These are phyloP conservation scores for Lasiodiplodia sp. DNA, from an alignment of 2,329 filamentous ascomycete genomes.

Conservation along the genomic window DNA sequence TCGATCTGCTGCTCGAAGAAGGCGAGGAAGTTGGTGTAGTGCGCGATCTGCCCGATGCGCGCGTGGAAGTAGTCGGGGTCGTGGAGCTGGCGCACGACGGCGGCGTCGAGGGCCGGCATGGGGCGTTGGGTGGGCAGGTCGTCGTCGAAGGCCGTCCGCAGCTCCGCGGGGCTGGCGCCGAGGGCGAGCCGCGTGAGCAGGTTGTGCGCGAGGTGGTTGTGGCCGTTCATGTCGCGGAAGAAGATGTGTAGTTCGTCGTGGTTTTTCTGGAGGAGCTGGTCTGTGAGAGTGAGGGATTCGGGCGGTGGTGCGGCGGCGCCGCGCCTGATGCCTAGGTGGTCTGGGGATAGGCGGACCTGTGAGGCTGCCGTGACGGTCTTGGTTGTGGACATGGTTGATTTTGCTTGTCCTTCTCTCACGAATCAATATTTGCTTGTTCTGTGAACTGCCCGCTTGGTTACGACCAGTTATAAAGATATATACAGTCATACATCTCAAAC, in stretches of 20 bases:
- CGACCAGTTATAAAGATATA: too few relatives aligned
- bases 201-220: slow-evolving; percentile 84
- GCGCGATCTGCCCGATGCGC: slow-evolving; percentile 68
- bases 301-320: too few relatives aligned
- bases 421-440: too few relatives aligned
- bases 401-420: too few relatives aligned
- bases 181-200: slow-evolving; percentile 79
- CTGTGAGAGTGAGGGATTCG: too few relatives aligned
- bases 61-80: slow-evolving; percentile 64
- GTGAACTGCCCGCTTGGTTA: too few relatives aligned
- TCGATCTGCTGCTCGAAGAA: slow-evolving; percentile 82
- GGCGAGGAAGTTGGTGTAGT: slow-evolving; percentile 76
- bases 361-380: too few relatives aligned
- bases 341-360: too few relatives aligned
- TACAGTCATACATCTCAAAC: too few relatives aligned
- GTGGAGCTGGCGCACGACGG: slow-evolving; percentile 63
- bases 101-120: slow-evolving; percentile 54
- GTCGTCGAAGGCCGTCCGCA: slow-evolving; percentile 70
- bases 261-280: slow-evolving; percentile 76
- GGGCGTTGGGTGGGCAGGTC: slow-evolving; percentile 73
- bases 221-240: slow-evolving; percentile 78
- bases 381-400: too few relatives aligned
- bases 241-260: slow-evolving; percentile 79
- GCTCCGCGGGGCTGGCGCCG: slow-evolving; percentile 66
- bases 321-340: too few relatives aligned